phyloP scores from a whole-genome alignment of 805 yeast genomes.

The Tetrapisispora taiwanensis region DNA sequence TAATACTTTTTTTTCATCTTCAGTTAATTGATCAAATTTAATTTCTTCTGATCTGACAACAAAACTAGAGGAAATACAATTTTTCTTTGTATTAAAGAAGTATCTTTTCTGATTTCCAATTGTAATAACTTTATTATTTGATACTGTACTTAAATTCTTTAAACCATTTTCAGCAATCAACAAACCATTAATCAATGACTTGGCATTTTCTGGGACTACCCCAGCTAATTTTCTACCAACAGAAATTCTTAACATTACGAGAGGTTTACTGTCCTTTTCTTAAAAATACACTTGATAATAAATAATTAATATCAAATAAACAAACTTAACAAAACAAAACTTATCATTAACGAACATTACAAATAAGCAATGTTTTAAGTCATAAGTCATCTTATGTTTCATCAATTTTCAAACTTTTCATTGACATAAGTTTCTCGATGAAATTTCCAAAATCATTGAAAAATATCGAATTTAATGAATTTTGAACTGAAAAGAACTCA shows the following conservation, averaged over 20 bases:
- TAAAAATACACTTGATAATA: no score
- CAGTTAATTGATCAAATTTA: constrained; percentile 21
- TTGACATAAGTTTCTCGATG: background rate
- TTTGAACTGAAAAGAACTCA: no score
- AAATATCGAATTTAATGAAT: no score
- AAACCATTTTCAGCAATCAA: background rate
- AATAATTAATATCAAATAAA: no score
- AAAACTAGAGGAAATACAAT: background rate
- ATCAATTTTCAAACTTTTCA: background rate
- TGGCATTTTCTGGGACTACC: background rate
- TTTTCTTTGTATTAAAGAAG: background rate
- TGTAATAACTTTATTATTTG: background rate
- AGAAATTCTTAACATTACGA: background rate
- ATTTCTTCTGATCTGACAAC: constrained; percentile 10
- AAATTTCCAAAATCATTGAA: no score
- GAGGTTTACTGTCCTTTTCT: no score
- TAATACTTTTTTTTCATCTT: constrained; percentile 39
- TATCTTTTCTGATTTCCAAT: background rate
- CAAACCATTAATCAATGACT: background rate
- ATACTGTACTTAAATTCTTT: no score
- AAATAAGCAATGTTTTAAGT: no score
- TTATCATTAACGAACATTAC: no score
- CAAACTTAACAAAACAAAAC: no score
- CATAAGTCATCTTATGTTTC: no score
- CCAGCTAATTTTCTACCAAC: background rate